These are phyloP conservation scores for Epichloe hybrida DNA, from an alignment of 2,329 filamentous ascomycete genomes.

Conservation along the genomic window DNA sequence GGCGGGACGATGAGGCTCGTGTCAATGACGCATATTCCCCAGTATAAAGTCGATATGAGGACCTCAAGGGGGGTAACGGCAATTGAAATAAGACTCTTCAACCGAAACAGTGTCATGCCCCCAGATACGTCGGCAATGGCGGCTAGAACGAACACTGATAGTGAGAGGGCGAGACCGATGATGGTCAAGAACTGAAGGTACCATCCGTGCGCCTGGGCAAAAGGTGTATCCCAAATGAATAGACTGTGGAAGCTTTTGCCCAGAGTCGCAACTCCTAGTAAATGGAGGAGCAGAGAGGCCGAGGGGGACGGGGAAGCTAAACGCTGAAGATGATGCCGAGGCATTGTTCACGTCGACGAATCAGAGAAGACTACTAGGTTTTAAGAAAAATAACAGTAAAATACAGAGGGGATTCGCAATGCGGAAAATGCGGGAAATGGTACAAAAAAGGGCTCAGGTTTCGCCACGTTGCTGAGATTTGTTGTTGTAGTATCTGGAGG, in stretches of 20 bases:
- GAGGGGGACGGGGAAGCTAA: slow-evolving; percentile 51
- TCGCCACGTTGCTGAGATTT: background rate
- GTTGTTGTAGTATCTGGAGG: background rate
- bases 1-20: no score
- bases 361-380: background rate
- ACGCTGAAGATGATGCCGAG: slow-evolving; percentile 49
- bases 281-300: slow-evolving; percentile 45
- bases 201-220: slow-evolving; percentile 49
- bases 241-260: slow-evolving; percentile 40
- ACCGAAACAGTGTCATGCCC: no score
- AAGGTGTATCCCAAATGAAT: slow-evolving; percentile 32
- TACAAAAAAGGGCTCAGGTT: background rate
- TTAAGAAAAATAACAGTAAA: background rate
- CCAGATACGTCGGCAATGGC: slow-evolving; percentile 16
- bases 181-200: slow-evolving; percentile 64
- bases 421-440: no score
- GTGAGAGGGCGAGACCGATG: slow-evolving; percentile 50
- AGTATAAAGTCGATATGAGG: no score
- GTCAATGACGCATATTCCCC: no score
- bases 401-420: no score
- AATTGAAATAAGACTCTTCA: no score
- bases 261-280: slow-evolving; percentile 45
- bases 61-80: no score
- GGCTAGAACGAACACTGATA: slow-evolving; percentile 46
- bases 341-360: slow-evolving; percentile 18